phyloP scores from a whole-genome alignment of 495 filamentous ascomycete species.

The Xylona heveae region DNA sequence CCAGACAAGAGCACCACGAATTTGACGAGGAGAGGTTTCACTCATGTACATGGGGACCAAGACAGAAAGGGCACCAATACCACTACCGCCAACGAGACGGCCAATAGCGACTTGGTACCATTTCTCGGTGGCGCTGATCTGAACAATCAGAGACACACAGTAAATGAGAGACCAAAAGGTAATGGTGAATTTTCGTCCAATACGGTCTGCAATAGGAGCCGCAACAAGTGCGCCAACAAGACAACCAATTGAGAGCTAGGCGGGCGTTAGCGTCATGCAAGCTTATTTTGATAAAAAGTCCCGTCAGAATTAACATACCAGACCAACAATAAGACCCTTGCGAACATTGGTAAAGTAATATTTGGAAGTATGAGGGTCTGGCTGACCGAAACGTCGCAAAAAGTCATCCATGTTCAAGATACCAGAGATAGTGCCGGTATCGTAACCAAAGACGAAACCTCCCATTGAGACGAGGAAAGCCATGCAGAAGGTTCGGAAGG shows the following conservation, averaged over 20 bases:
- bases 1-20: constrained; percentile 12
- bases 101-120: constrained; percentile 16
- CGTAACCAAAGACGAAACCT: constrained; percentile 13
- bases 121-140: constrained; percentile 10
- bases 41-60: constrained; percentile 14
- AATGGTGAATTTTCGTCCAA: constrained; percentile 13
- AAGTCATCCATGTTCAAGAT: constrained; percentile 16
- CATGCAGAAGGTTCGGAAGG: constrained; percentile 6
- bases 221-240: constrained; percentile 11
- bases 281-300: no score
- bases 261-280: no score
- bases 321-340: constrained; percentile 13
- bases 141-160: constrained; percentile 13
- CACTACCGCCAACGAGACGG: constrained; percentile 13
- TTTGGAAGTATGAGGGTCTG: constrained; percentile 1
- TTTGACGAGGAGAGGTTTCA: constrained; percentile 13
- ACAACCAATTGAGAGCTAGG: constrained; percentile 15
- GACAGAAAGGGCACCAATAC: constrained; percentile 13
- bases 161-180: constrained; percentile 11
- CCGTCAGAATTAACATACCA: constrained; percentile 8
- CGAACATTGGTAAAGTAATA: constrained; percentile 11
- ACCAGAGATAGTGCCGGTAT: constrained; percentile 12
- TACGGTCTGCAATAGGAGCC: constrained; percentile 13
- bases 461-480: constrained; percentile 13
- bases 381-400: constrained; percentile 9